Evolutionary conservation across 2,329 filamentous ascomycete species (phyloP), one percentile per base, ranked within the genome.

Genomic region (Endocalyx cinctus): DNA sequence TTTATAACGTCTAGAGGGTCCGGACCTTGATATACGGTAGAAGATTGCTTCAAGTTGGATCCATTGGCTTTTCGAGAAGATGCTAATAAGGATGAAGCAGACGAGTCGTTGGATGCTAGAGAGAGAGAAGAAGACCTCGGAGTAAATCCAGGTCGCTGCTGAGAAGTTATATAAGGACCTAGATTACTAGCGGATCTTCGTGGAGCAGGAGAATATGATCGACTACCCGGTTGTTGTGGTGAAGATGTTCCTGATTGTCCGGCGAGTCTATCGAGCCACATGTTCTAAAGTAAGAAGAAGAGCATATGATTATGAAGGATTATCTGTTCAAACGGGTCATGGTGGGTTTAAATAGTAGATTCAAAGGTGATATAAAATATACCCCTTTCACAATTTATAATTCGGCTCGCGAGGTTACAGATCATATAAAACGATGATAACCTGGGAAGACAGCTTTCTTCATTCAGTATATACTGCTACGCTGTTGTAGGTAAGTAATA

Each of bases 221-320:
- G 79, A 57, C 74, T 79, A 39, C 72, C 70, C 39, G 79, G 66
- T 53, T 78, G 69, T 35, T 53, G 54, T 39, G 63, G 37, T 17
- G 53, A 46, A n/a, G 79, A 75, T 38, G 78, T 77, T 43, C 75
- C 79, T 37, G 80, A 74, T 60, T 84, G 81, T 50, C 74, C 79
- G 45, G 84, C 82, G 46, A 94, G 79, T 58, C 88, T 83, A 67
- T 95, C 88, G 55, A 94, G 79, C 88, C 88, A 95, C 87, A 94
- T 94, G 51, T 51, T 63, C 39, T 37, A 36, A 36, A 22, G 25
- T 23, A 27, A 27, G 16, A n/a, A 33, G 15, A 43, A 38, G 35
- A 25, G 38, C 39, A 35, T 17, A 51, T 40, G 37, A 35, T 44
- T 38, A 41, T 38, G 41, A 33, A 26, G 45, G 43, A 17, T 34